Percentiles rank a stretch among this genome's conserved stretches.
phyloP scores from a whole-genome alignment of 2,329 filamentous ascomycete species.

The Mycocentrospora acerina region DNA sequence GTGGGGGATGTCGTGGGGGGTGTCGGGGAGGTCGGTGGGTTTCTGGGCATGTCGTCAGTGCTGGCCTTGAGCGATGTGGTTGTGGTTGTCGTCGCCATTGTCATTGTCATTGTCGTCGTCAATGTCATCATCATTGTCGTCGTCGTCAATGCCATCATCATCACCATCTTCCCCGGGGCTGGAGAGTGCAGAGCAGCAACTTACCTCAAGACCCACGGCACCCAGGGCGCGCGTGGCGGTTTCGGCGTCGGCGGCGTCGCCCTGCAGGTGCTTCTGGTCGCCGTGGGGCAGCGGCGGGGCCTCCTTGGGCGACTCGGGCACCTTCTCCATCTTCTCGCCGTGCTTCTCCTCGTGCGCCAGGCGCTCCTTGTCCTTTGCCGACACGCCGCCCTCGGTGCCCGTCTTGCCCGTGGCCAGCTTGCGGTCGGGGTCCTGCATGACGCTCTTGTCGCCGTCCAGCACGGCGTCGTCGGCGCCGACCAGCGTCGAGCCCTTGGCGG shows the following conservation, averaged over 20 bases:
- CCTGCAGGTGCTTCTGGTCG: constrained; percentile 65
- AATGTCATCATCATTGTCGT: too few species aligned
- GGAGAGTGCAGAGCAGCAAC: constrained; percentile 6
- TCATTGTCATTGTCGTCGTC: too few species aligned
- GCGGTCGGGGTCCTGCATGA: constrained; percentile 88
- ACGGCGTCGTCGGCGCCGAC: constrained; percentile 45
- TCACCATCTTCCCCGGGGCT: too few species aligned
- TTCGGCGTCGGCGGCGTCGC: constrained; percentile 14
- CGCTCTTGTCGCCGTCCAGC: constrained; percentile 65
- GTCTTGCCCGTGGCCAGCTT: constrained; percentile 78
- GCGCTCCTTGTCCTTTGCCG: constrained; percentile 77
- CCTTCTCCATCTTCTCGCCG: constrained; percentile 68
- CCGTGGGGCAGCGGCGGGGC: constrained; percentile 78
- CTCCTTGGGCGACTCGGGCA: constrained; percentile 82
- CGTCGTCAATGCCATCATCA: too few species aligned
- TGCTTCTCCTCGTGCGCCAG: constrained; percentile 67
- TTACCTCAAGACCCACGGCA: constrained; percentile 43
- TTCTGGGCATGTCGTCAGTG: constrained; percentile 57
- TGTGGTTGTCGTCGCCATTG: background rate
- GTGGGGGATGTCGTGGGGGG: constrained; percentile 71
- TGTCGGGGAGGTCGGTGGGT: constrained; percentile 76
- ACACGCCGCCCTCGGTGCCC: constrained; percentile 86
- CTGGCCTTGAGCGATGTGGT: background rate
- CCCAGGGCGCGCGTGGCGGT: constrained; percentile 26
- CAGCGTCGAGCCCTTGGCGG: constrained; percentile 27